Evolutionary conservation across 345 rosid species (phyloP).

Genomic region (Streptanthus diversifolius): DNA sequence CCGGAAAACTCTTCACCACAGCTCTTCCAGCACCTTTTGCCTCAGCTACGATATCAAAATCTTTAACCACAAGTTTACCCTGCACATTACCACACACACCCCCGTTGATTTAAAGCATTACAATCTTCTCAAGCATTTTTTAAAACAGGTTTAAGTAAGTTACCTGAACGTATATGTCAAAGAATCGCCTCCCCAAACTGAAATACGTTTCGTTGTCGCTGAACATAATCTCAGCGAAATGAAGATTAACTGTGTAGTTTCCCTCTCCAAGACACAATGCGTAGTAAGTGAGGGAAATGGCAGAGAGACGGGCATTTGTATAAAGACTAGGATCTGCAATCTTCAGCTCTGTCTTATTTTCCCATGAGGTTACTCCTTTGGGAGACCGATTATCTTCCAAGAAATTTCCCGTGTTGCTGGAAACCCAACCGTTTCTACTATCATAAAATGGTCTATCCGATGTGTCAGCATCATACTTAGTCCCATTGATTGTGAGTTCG

Average conservation of each 20-base stretch:
- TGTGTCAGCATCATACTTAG: conserved; percentile 48
- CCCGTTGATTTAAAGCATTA: background rate
- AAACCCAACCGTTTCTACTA: conserved; percentile 44
- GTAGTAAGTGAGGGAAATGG: conserved; percentile 61
- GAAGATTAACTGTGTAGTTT: conserved; percentile 61
- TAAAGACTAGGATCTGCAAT: conserved; percentile 36
- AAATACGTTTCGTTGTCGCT: conserved; percentile 26
- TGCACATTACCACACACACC: conserved; percentile 27
- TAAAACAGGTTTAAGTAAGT: background rate
- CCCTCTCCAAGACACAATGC: conserved; percentile 50
- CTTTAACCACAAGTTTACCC: conserved; percentile 47
- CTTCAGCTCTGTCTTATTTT: conserved; percentile 20
- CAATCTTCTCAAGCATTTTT: background rate
- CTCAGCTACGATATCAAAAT: conserved; percentile 52
- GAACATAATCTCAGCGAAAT: conserved; percentile 72
- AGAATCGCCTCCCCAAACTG: conserved; percentile 59
- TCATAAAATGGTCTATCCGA: conserved; percentile 26
- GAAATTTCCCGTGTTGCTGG: conserved; percentile 60
- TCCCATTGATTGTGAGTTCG: conserved; percentile 28
- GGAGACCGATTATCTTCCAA: conserved; percentile 48
- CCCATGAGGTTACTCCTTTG: background rate
- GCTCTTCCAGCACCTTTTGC: conserved; percentile 48
- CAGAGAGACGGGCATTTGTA: conserved; percentile 43
- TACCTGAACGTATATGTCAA: conserved; percentile 73
- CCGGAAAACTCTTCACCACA: conserved; percentile 27